Percentiles rank a stretch among this genome's conserved stretches.
Evolutionary conservation across 1,284 basidiomycete species (phyloP).

Genomic region (Ustanciosporium gigantosporum): DNA sequence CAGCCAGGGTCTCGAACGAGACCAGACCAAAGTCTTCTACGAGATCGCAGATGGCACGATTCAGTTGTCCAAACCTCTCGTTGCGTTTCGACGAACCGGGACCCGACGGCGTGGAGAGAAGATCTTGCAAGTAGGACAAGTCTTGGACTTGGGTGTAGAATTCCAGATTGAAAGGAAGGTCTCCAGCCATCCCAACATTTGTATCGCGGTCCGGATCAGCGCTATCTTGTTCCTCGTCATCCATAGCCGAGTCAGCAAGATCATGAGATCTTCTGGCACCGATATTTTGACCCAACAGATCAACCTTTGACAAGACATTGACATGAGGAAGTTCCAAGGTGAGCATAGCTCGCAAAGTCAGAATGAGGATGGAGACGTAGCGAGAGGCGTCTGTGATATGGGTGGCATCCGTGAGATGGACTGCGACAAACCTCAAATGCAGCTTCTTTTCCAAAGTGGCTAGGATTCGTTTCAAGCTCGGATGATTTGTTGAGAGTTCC

Average conservation of each 20-base stretch:
- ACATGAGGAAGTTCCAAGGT: constrained; percentile 95
- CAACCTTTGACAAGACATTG: constrained; percentile 95
- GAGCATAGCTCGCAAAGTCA: constrained; percentile 94
- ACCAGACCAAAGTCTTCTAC: constrained; percentile 94
- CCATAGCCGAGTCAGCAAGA: constrained; percentile 1
- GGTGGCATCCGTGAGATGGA: constrained; percentile 93
- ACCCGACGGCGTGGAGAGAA: constrained; percentile 64
- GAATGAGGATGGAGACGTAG: constrained; percentile 87
- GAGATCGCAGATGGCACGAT: constrained; percentile 84
- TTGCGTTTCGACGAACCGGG: constrained; percentile 30
- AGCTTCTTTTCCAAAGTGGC: constrained; percentile 73
- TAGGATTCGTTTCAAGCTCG: constrained; percentile 69
- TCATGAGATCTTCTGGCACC: constrained; percentile 11
- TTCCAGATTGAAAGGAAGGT: constrained; percentile 84
- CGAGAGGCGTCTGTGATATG: constrained; percentile 95
- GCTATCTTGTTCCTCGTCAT: constrained; percentile 1
- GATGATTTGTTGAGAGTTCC: constrained; percentile 92
- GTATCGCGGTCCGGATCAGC: constrained; percentile 5
- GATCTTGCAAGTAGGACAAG: constrained; percentile 80
- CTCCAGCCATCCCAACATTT: constrained; percentile 11
- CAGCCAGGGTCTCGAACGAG: constrained; percentile 90
- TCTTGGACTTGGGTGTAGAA: constrained; percentile 99
- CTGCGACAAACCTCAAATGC: constrained; percentile 79
- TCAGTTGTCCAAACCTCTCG: constrained; percentile 65
- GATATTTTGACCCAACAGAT: constrained; percentile 68